These are phyloP conservation scores for Luzula sylvatica DNA, from an alignment of 176 grass and related monocot genomes.

Conservation along the genomic window DNA sequence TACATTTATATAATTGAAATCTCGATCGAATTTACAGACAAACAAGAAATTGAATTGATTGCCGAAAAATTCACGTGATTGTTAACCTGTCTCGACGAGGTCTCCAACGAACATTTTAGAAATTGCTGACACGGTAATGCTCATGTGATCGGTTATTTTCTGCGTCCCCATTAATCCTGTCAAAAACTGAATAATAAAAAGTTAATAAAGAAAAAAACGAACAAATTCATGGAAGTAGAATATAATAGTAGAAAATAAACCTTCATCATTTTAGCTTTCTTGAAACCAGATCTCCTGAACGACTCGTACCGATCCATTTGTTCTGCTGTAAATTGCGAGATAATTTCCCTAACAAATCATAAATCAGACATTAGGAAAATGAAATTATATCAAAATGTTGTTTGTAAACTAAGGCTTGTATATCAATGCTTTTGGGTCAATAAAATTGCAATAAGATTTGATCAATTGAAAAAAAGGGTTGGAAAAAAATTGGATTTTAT, in stretches of 20 bases:
- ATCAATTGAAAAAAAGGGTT: too few species aligned
- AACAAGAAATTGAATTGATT: too few species aligned
- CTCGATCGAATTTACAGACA: too few species aligned
- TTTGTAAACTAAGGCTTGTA: too few species aligned
- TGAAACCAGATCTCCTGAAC: conserved; percentile 71
- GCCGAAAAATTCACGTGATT: too few species aligned
- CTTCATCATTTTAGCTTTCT: conserved; percentile 83
- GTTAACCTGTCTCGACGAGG: conserved; percentile 83
- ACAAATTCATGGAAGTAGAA: neutral
- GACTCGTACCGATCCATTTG: conserved; percentile 91
- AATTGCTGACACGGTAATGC: conserved; percentile 71
- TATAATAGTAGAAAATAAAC: conserved; percentile 20
- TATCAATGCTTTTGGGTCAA: too few species aligned
- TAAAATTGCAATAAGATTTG: too few species aligned
- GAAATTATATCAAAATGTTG: too few species aligned
- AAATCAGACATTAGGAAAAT: neutral
- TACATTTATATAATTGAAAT: too few species aligned
- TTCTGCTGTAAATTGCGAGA: conserved; percentile 60
- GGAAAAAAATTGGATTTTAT: too few species aligned
- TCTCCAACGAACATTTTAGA: conserved; percentile 88
- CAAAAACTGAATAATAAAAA: conserved; percentile 45
- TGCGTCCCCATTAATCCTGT: conserved; percentile 57
- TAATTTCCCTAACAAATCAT: conserved; percentile 44
- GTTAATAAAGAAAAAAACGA: neutral
- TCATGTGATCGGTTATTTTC: conserved; percentile 58